Conservation (phyloP, 805 yeast genomes). For the Candida chauliodis region DNA sequence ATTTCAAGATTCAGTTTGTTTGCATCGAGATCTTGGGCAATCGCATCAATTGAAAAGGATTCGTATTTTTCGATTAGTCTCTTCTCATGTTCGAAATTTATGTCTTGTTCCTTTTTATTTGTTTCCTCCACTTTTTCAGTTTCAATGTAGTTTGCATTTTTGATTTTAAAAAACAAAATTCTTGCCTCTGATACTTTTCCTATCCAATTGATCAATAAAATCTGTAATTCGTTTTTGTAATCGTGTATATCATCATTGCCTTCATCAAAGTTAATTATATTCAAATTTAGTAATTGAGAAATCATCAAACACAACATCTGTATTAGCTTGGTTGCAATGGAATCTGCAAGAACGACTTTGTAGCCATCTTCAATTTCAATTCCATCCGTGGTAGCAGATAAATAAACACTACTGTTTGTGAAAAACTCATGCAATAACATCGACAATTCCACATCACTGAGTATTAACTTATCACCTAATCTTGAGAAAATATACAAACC, state of each 20-base stretch:
- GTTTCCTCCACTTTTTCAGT: slow-evolving; percentile 1
- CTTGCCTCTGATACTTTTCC: slow-evolving; percentile 62
- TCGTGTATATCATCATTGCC: slow-evolving; percentile 39
- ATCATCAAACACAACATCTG: slow-evolving; percentile 62
- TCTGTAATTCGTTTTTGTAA: slow-evolving; percentile 56
- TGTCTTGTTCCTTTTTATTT: background rate
- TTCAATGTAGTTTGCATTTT: slow-evolving; percentile 14
- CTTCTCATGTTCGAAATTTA: slow-evolving; percentile 10
- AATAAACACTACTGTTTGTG: slow-evolving; percentile 41
- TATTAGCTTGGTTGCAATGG: slow-evolving; percentile 41
- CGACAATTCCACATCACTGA: slow-evolving; percentile 58
- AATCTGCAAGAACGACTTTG: slow-evolving; percentile 26
- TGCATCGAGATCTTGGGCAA: slow-evolving; percentile 16
- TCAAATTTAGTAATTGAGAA: slow-evolving; percentile 44
- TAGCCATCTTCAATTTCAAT: slow-evolving; percentile 26
- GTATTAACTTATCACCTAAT: slow-evolving; percentile 44
- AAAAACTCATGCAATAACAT: slow-evolving; percentile 72
- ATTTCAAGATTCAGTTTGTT: slow-evolving; percentile 13
- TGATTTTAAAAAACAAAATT: slow-evolving; percentile 45
- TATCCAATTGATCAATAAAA: slow-evolving; percentile 62
- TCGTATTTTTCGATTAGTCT: slow-evolving; percentile 13
- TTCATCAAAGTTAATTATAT: slow-evolving; percentile 41
- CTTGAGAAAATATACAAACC: slow-evolving; percentile 47
- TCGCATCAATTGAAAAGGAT: slow-evolving; percentile 14
- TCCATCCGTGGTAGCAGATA: slow-evolving; percentile 29